A percentile compares a stretch with the other conserved stretches of the same genome.
phyloP scores from a whole-genome alignment of 768 basidiomycete species.

The Suillus fuscotomentosus region DNA sequence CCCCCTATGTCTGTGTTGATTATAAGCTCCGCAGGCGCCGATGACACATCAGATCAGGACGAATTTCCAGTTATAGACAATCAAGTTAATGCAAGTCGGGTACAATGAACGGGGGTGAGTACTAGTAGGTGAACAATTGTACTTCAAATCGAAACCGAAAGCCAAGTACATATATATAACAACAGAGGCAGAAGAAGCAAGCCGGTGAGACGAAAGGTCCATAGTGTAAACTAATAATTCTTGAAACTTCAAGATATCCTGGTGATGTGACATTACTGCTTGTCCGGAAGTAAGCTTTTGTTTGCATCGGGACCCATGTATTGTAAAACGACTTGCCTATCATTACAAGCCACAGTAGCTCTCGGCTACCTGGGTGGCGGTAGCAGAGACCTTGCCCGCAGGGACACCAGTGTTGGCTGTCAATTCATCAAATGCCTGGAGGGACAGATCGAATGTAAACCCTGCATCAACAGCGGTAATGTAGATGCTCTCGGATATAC shows the following conservation, averaged over 20 bases:
- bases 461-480: constrained; percentile 54
- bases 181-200: not conserved
- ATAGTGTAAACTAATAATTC: not conserved
- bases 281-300: not conserved
- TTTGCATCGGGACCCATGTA: not conserved
- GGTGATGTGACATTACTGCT: not conserved
- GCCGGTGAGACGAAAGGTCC: not conserved
- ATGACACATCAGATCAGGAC: not conserved
- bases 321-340: not conserved
- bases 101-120: not conserved
- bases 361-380: constrained; percentile 39
- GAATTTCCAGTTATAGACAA: not conserved
- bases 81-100: not conserved
- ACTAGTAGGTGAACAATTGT: not conserved
- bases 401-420: constrained; percentile 40
- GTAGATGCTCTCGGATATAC: constrained; percentile 38
- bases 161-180: not conserved
- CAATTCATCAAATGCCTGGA: constrained; percentile 33
- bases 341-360: constrained; percentile 48
- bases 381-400: constrained; percentile 46
- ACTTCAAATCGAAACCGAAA: not conserved
- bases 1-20: too few species aligned
- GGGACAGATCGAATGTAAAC: constrained; percentile 36
- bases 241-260: not conserved
- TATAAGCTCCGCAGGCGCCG: not conserved